Evolutionary conservation across 2,329 filamentous ascomycete species (phyloP), one percentile per base, ranked within the genome.

Genomic region (Beauveria medogensis): DNA sequence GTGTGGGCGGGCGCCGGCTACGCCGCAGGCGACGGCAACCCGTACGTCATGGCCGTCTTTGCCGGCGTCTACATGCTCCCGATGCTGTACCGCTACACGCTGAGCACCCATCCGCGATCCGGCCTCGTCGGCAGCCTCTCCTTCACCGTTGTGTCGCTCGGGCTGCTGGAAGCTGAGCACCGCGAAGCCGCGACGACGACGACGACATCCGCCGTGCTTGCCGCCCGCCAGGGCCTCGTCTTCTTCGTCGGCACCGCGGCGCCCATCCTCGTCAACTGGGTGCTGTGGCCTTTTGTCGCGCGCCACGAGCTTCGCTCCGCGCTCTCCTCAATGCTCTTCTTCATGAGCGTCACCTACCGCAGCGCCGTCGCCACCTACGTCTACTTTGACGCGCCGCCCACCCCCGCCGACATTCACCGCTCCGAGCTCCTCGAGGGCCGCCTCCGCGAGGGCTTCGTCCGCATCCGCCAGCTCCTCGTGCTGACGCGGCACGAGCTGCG

Each of bases 221-320:
- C 78, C 8, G 77, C 78, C 63, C 76, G 78, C 41, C 73, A 77
- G 46, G 82, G 82, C 0, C 64, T 79, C 3, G 75, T 79, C 0
- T 80, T 86, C 62, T 72, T 84, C 2, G 68, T 83, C 24, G 83
- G 82, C 2, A 78, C 82, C 3, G 73, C 81, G 1, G 75, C 78
- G 1, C 81, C 82, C 0, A 74, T 85, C 12, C 63, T 82, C 1
- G 77, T 84, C 16, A 85, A 84, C 64, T 85, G 82, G 82, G 66
- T 82, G 14, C 70, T 86, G 3, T 86, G 83, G 83, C 83, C 83
- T 2, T 86, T 86, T 63, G 76, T 85, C 5, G 82, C 83, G 12
- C 75, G 83, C 14, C 82, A 84, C 65, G 82, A 85, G 67, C 74
- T 86, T 16, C 73, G 82, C 24, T 80, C 79, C 62, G 81, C 80